A percentile compares a stretch with the other conserved stretches of the same genome.
Conservation (phyloP, 2,329 filamentous ascomycete species). For the Penicillium concentricum region DNA sequence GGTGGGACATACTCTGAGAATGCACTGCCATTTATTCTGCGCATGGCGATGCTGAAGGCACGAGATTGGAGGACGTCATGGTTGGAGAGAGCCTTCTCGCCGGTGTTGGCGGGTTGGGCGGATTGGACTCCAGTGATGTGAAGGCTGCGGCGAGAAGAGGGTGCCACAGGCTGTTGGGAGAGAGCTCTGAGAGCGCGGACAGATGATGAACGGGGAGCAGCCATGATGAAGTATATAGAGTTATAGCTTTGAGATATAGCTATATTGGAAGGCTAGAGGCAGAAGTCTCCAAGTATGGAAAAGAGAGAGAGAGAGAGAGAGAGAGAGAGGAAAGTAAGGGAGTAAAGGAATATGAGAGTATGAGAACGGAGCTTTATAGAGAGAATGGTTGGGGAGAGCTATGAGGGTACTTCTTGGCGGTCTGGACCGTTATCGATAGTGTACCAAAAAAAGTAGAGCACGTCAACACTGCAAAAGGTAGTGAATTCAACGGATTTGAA, state of each 20-base stretch:
- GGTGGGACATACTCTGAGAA: conserved; percentile 37
- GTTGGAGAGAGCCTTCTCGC: conserved; percentile 54
- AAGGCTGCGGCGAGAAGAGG: conserved; percentile 49
- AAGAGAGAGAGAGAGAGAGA: background rate
- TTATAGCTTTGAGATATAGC: background rate
- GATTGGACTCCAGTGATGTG: conserved; percentile 62
- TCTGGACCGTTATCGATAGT: conserved; percentile 22
- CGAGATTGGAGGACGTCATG: conserved; percentile 54
- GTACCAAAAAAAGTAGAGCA: conserved; percentile 1
- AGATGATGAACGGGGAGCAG: conserved; percentile 47
- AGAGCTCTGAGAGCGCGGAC: conserved; percentile 47
- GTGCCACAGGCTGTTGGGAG: conserved; percentile 37
- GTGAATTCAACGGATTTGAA: background rate
- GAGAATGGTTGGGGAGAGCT: conserved; percentile 29
- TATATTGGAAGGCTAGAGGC: background rate
- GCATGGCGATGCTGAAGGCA: conserved; percentile 56
- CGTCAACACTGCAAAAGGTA: conserved; percentile 7
- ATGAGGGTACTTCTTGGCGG: conserved; percentile 24
- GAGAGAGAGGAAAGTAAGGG: background rate
- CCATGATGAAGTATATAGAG: conserved; percentile 26
- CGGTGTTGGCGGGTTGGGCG: conserved; percentile 50
- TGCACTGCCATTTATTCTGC: conserved; percentile 46
- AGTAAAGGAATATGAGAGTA: background rate
- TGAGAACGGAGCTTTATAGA: conserved; percentile 14
- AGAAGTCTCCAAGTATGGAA: background rate